Conservation (phyloP, 257 asterid species). For the Gardenia jasminoides region DNA sequence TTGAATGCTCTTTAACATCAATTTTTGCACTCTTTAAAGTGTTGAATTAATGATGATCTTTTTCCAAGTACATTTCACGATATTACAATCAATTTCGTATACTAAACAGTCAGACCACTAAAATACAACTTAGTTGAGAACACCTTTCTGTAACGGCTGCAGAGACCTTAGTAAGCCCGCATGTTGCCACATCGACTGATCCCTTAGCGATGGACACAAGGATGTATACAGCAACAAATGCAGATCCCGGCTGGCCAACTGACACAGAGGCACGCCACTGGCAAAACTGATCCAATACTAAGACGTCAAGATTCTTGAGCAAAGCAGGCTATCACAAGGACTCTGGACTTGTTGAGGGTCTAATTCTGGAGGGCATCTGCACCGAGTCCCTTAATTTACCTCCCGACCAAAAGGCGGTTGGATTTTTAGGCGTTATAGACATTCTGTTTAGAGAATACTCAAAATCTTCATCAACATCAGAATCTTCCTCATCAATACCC, state of each 20-base stretch:
- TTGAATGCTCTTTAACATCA: too few species aligned
- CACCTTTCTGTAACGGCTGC: background rate
- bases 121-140: background rate
- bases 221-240: background rate
- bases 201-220: background rate
- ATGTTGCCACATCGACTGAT: too few species aligned
- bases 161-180: background rate
- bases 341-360: slow-evolving; percentile 79
- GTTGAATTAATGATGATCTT: background rate
- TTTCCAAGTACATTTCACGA: background rate
- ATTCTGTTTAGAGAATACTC: slow-evolving; percentile 54
- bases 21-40: too few species aligned
- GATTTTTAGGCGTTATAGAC: slow-evolving; percentile 74
- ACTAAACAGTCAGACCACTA: background rate
- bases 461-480: slow-evolving; percentile 59
- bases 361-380: slow-evolving; percentile 86
- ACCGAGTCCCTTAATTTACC: slow-evolving; percentile 38
- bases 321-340: slow-evolving; percentile 41
- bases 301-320: background rate
- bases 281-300: background rate
- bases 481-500: slow-evolving; percentile 31
- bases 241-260: background rate
- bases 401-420: slow-evolving; percentile 34
- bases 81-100: background rate
- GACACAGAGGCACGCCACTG: background rate